A percentile compares a stretch with the other conserved stretches of the same genome.
Evolutionary conservation across 2,329 filamentous ascomycete genomes (phyloP).

Genomic region (Penicillium sp.): DNA sequence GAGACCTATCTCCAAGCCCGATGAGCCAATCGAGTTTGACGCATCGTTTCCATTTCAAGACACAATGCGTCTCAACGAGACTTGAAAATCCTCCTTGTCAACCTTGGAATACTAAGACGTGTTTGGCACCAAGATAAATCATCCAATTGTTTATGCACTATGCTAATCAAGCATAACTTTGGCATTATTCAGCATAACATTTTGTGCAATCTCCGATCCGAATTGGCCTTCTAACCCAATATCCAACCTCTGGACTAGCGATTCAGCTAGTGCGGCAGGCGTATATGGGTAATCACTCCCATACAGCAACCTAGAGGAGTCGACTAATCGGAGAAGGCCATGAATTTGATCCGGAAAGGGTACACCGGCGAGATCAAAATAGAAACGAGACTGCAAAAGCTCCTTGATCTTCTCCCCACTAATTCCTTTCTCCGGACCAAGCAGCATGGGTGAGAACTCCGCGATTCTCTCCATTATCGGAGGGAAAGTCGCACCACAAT

Average conservation of each 20-base stretch:
- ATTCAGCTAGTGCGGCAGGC: conserved; percentile 24
- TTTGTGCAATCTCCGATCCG: neutral
- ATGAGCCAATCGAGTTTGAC: too few species aligned
- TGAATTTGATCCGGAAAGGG: conserved; percentile 53
- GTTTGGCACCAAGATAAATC: too few species aligned
- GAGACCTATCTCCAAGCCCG: too few species aligned
- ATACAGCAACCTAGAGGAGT: conserved; percentile 51
- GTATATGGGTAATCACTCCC: conserved; percentile 58
- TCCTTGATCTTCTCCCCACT: conserved; percentile 15
- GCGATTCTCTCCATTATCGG: conserved; percentile 26
- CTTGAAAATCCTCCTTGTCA: too few species aligned
- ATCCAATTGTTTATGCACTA: neutral
- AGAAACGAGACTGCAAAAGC: conserved; percentile 43
- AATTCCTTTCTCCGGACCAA: conserved; percentile 1
- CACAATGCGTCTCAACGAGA: too few species aligned
- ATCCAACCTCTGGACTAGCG: conserved; percentile 46
- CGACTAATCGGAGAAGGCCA: conserved; percentile 48
- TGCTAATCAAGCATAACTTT: conserved; percentile 1
- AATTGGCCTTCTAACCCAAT: conserved; percentile 28
- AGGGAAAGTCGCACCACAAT: conserved; percentile 35
- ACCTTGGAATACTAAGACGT: too few species aligned
- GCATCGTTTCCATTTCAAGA: too few species aligned
- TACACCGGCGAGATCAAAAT: conserved; percentile 57
- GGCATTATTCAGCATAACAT: conserved; percentile 14
- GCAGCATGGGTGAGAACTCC: conserved; percentile 15